Base-by-base conservation (phyloP, 2,329 filamentous ascomycete genomes). In the Fusarium virguliforme region DNA sequence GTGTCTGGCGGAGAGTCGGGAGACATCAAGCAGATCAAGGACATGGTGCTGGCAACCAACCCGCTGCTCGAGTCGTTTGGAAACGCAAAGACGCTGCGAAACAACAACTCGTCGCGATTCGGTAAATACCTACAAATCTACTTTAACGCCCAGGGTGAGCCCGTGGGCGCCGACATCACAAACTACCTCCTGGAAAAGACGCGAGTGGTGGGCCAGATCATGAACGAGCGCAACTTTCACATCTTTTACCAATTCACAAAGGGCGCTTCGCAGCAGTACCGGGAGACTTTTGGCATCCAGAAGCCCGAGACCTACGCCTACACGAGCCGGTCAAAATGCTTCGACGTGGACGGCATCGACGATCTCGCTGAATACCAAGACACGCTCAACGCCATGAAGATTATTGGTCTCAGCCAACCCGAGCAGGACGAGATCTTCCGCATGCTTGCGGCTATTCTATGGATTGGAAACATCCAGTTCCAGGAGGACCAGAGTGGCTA, bases 171-270 rank as follows among this genome's bases (percentile, higher is more conserved):
- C 67, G 96, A 97, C 81, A 98, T 99, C 82, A 98, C 95, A 79
- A 99, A 99, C 81, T 99, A 99, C 79, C 87, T 99, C 26, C 87
- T 99, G 59, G 96, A 99, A 81, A 98, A 98, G 86, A 91, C 94
- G 53, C 89, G 96, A 84, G 96, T 99, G 18, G 94, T 97, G 9
- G 94, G 95, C 15, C 96, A 98, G 84, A 98, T 98, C 75, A 87
- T 85, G 64, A 97, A 98, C 80, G 96, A 99, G 87, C 90, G 96
- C 75, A 98, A 97, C 83, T 99, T 99, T 82, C 96, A 99, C 83
- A 98, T 99, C 77, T 99, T 99, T 81, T 99, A 99, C 83, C 96
- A 99, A 81, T 98, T 98, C 81, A 94, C 96, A 51, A 99, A 98
- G 83, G 94, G 93, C 4, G 95, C 95, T 9, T 92, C 94, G n/a